Percentiles rank a stretch among this genome's conserved stretches.
Conservation (phyloP, 2,329 filamentous ascomycete species). For the Sporothrix globosa region DNA sequence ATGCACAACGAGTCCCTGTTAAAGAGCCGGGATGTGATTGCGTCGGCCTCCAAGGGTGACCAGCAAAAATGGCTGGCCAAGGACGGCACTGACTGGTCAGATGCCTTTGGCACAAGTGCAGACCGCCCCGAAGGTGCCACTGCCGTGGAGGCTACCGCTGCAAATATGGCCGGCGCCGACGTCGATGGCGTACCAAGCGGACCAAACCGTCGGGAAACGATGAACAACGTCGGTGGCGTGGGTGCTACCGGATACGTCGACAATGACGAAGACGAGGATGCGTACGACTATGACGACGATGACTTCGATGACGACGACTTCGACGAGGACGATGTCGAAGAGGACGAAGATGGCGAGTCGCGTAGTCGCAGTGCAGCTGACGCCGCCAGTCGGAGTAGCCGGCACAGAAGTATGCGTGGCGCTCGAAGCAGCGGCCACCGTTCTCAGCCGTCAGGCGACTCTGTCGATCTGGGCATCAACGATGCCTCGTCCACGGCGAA, state of each 20-base stretch:
- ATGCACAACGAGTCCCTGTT: conserved; percentile 81
- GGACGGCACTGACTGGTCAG: conserved; percentile 83
- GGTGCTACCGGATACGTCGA: conserved; percentile 45
- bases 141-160: neutral
- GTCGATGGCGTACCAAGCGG: neutral
- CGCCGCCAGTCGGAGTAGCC: neutral
- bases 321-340: conserved; percentile 15
- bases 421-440: neutral
- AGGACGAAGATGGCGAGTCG: neutral
- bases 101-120: conserved; percentile 77
- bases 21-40: conserved; percentile 78
- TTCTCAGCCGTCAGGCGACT: conserved; percentile 20
- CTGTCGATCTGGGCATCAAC: conserved; percentile 7
- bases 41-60: conserved; percentile 70
- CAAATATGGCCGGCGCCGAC: neutral
- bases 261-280: conserved; percentile 41
- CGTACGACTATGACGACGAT: conserved; percentile 35
- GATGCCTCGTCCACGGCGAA: conserved; percentile 17
- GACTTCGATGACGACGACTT: conserved; percentile 25
- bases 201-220: conserved; percentile 22
- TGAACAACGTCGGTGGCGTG: neutral
- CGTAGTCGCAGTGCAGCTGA: neutral
- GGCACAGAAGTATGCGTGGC: neutral
- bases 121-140: neutral
- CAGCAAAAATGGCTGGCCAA: conserved; percentile 77